A percentile compares a stretch with the other conserved stretches of the same genome.
phyloP scores from a whole-genome alignment of 2,329 filamentous ascomycete species.

The Aspergillus niger region DNA sequence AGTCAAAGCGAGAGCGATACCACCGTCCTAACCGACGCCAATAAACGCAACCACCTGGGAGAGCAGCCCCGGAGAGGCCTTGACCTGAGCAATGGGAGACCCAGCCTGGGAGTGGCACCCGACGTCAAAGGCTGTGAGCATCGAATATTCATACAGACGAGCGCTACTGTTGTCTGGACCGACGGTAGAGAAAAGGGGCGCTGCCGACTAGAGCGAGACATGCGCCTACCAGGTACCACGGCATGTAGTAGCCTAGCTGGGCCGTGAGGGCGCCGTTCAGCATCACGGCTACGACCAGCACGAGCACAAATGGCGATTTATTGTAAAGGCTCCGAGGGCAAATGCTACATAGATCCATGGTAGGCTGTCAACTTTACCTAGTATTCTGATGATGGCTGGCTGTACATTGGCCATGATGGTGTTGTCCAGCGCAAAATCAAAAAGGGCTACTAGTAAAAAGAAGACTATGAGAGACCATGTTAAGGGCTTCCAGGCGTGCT shows the following conservation, averaged over 20 bases:
- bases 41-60: background rate
- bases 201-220: slow-evolving; percentile 24
- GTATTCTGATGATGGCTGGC: slow-evolving; percentile 38
- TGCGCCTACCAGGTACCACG: slow-evolving; percentile 28
- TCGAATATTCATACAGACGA: slow-evolving; percentile 28
- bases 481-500: too few relatives aligned
- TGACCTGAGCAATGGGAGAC: slow-evolving; percentile 23
- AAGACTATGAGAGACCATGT: too few relatives aligned
- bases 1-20: background rate
- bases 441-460: background rate
- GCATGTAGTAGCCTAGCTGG: slow-evolving; percentile 17
- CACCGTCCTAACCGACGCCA: background rate
- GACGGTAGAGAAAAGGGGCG: slow-evolving; percentile 24
- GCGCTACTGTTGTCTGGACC: slow-evolving; percentile 18
- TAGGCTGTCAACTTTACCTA: slow-evolving; percentile 40
- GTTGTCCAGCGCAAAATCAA: slow-evolving; percentile 36
- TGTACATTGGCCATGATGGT: slow-evolving; percentile 53
- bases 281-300: slow-evolving; percentile 19
- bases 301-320: slow-evolving; percentile 21
- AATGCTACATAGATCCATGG: slow-evolving; percentile 47
- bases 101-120: slow-evolving; percentile 21
- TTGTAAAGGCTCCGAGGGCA: slow-evolving; percentile 39
- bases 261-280: slow-evolving; percentile 25
- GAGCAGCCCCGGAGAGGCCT: background rate
- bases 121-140: slow-evolving; percentile 28